Conservation (phyloP, 805 yeast species). For the Lachancea thermotolerans region DNA sequence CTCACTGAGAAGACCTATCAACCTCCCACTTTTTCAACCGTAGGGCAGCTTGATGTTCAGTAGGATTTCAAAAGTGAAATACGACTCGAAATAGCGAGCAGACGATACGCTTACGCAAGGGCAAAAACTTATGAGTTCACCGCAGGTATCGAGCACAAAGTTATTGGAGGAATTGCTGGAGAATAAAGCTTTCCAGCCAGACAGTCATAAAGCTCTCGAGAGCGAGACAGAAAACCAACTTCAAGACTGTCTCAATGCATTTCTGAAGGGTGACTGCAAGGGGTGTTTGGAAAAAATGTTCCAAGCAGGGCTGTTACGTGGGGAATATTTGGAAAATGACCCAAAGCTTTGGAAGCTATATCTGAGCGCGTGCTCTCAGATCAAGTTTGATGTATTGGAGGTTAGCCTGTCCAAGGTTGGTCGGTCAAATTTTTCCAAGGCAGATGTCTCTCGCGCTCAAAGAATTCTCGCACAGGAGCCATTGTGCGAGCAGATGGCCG, state of each 20-base stretch:
- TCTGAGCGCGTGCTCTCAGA: conserved; percentile 14
- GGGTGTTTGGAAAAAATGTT: conserved; percentile 20
- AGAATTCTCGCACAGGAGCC: background rate
- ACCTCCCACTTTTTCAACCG: background rate
- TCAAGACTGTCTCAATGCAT: conserved; percentile 7
- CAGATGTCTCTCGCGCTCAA: conserved; percentile 14
- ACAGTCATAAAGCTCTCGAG: background rate
- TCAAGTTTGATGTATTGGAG: conserved; percentile 13
- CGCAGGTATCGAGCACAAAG: too few species aligned
- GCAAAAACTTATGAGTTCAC: too few species aligned
- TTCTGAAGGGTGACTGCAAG: conserved; percentile 18
- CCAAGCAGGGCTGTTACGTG: conserved; percentile 11
- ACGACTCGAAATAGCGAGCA: too few species aligned
- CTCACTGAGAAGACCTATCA: background rate
- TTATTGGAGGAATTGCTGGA: conserved; percentile 12
- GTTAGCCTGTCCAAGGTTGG: conserved; percentile 7
- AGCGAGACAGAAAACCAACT: background rate
- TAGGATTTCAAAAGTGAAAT: too few species aligned
- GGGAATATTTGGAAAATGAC: conserved; percentile 4
- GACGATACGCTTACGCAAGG: too few species aligned
- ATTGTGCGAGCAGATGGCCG: conserved; percentile 1
- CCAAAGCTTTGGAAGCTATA: conserved; percentile 13
- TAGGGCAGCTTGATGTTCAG: background rate
- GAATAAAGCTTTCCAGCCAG: conserved; percentile 14
- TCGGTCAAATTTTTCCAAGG: conserved; percentile 45